phyloP scores from a whole-genome alignment of 1,284 basidiomycete species.

The Puccinia triticina region DNA sequence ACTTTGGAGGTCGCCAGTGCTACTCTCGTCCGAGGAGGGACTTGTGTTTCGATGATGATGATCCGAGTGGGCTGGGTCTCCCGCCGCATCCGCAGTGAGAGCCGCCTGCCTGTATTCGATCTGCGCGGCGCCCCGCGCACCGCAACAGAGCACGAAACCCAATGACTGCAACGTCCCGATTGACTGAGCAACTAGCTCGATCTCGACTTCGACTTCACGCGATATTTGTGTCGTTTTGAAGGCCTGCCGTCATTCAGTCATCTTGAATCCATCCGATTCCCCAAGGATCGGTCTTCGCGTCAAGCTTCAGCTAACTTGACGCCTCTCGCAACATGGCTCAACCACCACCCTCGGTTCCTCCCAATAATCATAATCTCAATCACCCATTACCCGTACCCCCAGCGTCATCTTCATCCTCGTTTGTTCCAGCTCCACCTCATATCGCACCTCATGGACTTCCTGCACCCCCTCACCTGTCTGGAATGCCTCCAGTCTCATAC shows the following conservation, averaged over 20 bases:
- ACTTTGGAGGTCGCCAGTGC: no score
- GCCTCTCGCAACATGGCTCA: constrained; percentile 20
- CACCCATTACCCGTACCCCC: constrained; percentile 25
- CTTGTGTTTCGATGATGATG: no score
- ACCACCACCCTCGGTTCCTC: constrained; percentile 21
- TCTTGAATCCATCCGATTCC: background rate
- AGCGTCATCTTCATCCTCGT: constrained; percentile 42
- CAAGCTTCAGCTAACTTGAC: background rate
- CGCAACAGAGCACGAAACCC: no score
- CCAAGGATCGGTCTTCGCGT: background rate
- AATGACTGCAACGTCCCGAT: no score
- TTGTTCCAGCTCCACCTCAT: constrained; percentile 26
- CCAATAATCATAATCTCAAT: constrained; percentile 25
- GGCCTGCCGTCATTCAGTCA: background rate
- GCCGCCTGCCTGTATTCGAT: no score
- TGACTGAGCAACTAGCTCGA: background rate
- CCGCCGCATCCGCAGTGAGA: no score
- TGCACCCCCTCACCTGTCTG: constrained; percentile 41
- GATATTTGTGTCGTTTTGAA: background rate
- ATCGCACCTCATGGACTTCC: constrained; percentile 35
- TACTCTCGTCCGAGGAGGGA: no score
- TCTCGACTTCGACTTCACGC: background rate
- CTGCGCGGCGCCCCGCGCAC: no score
- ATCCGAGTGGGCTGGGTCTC: no score
- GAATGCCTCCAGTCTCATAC: constrained; percentile 40